A percentile compares a stretch with the other conserved stretches of the same genome.
Evolutionary conservation across 225 moss, liverwort and hornwort genomes (phyloP).

Genomic region (Antitrichia curtipendula): DNA sequence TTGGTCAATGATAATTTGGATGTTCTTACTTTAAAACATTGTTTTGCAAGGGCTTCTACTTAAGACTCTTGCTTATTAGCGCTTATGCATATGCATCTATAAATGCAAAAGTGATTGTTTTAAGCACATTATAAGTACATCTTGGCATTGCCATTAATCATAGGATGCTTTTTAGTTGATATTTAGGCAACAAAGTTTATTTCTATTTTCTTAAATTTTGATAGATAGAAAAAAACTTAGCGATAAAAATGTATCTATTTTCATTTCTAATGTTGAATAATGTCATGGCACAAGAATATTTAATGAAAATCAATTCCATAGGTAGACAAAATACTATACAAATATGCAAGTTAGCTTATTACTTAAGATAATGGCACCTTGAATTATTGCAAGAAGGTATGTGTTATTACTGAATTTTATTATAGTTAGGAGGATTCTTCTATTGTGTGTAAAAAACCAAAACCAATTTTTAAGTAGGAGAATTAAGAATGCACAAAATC

Average conservation of each 20-base stretch:
- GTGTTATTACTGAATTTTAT: neutral
- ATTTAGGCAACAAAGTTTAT: neutral
- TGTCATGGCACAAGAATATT: neutral
- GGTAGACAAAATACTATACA: neutral
- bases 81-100: fast-evolving
- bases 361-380: neutral
- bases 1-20: neutral
- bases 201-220: neutral
- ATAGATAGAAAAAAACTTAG: no score
- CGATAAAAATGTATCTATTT: no score
- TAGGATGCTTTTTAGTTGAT: neutral
- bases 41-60: neutral
- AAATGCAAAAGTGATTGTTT: neutral
- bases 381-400: neutral
- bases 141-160: neutral
- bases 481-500: neutral
- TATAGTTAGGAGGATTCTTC: neutral
- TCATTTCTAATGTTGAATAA: neutral
- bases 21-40: neutral
- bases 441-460: no score
- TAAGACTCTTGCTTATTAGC: neutral
- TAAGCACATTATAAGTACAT: neutral
- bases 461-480: neutral
- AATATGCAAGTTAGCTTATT: neutral
- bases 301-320: no score